phyloP scores from a whole-genome alignment of 176 grass and related monocot species.

The Aegilops tauschii region DNA sequence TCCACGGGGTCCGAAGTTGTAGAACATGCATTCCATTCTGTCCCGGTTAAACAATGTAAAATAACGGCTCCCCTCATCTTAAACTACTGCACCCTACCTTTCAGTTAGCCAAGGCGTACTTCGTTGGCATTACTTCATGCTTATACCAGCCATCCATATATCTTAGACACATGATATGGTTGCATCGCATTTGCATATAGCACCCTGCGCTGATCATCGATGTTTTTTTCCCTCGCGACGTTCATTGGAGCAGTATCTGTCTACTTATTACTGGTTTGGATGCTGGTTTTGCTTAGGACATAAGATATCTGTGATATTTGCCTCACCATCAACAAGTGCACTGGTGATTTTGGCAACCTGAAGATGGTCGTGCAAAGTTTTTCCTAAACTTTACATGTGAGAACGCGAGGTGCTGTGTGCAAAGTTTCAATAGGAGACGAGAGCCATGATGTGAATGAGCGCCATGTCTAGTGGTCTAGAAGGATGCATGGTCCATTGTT shows the following conservation, averaged over 20 bases:
- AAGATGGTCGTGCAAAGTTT: not conserved
- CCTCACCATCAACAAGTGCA: not conserved
- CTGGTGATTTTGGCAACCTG: not conserved
- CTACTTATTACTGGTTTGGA: not conserved
- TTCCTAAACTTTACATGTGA: not conserved
- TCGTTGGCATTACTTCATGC: conserved; percentile 36
- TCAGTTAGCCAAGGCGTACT: conserved; percentile 54
- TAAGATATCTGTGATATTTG: not conserved
- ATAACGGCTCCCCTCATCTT: conserved; percentile 23
- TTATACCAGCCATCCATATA: not conserved
- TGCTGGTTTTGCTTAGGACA: not conserved
- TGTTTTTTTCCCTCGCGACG: not conserved
- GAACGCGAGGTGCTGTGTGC: not conserved
- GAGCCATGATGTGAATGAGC: not conserved
- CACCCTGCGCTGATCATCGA: not conserved
- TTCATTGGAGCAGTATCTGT: not conserved
- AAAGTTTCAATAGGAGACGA: not conserved
- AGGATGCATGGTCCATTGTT: conserved; percentile 35
- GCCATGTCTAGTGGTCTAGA: conserved; percentile 36
- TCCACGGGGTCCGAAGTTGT: conserved; percentile 53
- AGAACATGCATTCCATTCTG: conserved; percentile 54
- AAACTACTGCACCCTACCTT: conserved; percentile 31
- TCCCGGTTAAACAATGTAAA: conserved; percentile 40
- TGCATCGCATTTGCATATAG: conserved; percentile 12
- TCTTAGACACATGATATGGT: not conserved